Conservation (phyloP, 2,329 filamentous ascomycete species). For the Botrytis pseudocinerea region DNA sequence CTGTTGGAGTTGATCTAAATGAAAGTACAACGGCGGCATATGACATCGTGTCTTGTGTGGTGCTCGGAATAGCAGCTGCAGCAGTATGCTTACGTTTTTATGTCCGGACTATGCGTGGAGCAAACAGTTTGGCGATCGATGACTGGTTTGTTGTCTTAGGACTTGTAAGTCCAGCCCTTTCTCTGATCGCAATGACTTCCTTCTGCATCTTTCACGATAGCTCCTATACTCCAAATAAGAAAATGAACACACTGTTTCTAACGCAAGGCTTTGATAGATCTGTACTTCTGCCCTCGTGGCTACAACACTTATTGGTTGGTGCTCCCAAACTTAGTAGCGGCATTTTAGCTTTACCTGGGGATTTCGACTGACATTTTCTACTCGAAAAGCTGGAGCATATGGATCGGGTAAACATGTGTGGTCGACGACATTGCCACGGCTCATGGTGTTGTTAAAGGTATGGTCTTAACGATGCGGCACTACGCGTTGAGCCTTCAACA, state of each 20-base stretch:
- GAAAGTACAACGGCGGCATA: slow-evolving; percentile 11
- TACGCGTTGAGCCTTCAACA: not conserved
- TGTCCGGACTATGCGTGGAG: slow-evolving; percentile 8
- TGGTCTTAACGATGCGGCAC: not conserved
- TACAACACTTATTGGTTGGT: slow-evolving; percentile 16
- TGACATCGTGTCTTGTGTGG: slow-evolving; percentile 16
- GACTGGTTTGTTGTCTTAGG: slow-evolving; percentile 13
- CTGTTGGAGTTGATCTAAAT: slow-evolving; percentile 4
- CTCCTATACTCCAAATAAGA: not conserved
- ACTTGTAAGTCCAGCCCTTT: slow-evolving; percentile 11
- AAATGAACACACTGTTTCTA: slow-evolving; percentile 4
- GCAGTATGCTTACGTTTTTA: slow-evolving; percentile 16
- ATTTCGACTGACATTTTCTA: slow-evolving; percentile 4
- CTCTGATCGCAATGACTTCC: not conserved
- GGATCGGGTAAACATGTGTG: slow-evolving; percentile 14
- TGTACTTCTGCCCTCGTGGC: slow-evolving; percentile 10
- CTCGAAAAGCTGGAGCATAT: slow-evolving; percentile 16
- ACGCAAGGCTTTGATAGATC: not conserved
- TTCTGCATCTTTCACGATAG: not conserved
- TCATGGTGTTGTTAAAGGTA: slow-evolving; percentile 14
- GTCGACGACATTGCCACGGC: slow-evolving; percentile 17
- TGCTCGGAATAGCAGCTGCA: slow-evolving; percentile 11
- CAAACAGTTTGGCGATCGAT: slow-evolving; percentile 16
- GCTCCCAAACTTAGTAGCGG: not conserved
- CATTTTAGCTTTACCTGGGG: not conserved